Evolutionary conservation across 169 alveolate genomes (phyloP), one percentile per base, ranked within the genome.

Genomic region (Cyclospora cayetanensis): DNA sequence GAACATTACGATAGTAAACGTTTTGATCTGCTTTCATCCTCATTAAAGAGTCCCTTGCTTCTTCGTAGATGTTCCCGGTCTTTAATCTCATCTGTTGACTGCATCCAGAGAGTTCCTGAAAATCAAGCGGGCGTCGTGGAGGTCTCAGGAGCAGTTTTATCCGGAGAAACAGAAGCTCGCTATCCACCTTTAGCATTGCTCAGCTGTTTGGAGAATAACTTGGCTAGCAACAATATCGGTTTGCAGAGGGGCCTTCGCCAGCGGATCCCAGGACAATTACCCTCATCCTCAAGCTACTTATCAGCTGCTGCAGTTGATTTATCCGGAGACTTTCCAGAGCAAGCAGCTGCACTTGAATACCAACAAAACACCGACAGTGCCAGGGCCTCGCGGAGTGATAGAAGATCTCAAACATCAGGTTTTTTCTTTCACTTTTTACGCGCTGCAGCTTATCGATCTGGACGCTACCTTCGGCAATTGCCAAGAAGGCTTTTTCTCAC

Each of bases 21-120:
- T n/a, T n/a, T 15, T 25, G 52, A 72, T n/a, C 50, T 43, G 31
- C 25, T 29, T 34, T 39, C 37, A 9, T 50, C 11, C 34, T 53
- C 89, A 34, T 20, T 79, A 9, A 20, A 43, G 46, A 79, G 46
- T 79, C 89, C 89, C 20, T 60, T 79, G 52, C 89, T 79, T 52
- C 74, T n/a, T n/a, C n/a, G n/a, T 31, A 37, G 53, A 5, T 29
- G 34, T 25, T 15, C 60, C 37, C 74, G n/a, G n/a, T n/a, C n/a
- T n/a, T n/a, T n/a, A n/a, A n/a, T n/a, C n/a, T n/a, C n/a, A n/a
- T n/a, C n/a, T n/a, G n/a, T n/a, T n/a, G n/a, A n/a, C n/a, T n/a
- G n/a, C n/a, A n/a, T n/a, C n/a, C n/a, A n/a, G n/a, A n/a, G n/a
- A n/a, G n/a, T n/a, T n/a, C n/a, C n/a, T n/a, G n/a, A n/a, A n/a